Conservation (phyloP, 176 grass and related monocot genomes). For the Microstegium vimineum region DNA sequence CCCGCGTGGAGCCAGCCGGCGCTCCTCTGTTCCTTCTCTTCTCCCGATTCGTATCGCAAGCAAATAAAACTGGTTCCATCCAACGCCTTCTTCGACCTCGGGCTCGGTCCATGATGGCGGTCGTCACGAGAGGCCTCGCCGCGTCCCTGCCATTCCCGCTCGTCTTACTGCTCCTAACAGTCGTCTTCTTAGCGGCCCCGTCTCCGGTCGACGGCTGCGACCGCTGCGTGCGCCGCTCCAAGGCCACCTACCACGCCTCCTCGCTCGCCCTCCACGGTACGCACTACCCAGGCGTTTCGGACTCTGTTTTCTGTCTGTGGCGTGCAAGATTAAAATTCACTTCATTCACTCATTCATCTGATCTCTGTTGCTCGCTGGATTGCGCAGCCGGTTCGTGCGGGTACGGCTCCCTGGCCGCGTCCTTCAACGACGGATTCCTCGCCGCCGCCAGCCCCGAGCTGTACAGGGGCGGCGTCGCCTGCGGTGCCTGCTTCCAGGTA, state of each 20-base stretch:
- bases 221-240: slow-evolving; percentile 53
- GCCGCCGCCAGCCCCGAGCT: slow-evolving; percentile 49
- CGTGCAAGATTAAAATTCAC: background rate
- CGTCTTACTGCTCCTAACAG: background rate
- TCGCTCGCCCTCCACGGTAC: slow-evolving; percentile 45
- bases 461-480: slow-evolving; percentile 59
- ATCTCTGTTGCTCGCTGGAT: background rate
- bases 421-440: slow-evolving; percentile 48
- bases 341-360: no score
- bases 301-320: background rate
- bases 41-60: background rate
- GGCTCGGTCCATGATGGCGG: slow-evolving; percentile 1
- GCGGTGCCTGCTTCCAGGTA: slow-evolving; percentile 75
- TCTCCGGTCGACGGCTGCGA: slow-evolving; percentile 28
- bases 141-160: background rate
- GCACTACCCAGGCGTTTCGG: no score
- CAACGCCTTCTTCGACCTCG: background rate
- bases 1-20: background rate
- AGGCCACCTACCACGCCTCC: slow-evolving; percentile 39
- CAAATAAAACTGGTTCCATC: background rate
- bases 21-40: background rate
- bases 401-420: slow-evolving; percentile 49
- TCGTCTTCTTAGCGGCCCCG: background rate
- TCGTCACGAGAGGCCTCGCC: background rate
- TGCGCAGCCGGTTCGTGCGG: slow-evolving; percentile 67